Base-by-base conservation (phyloP, 2,329 filamentous ascomycete genomes). In the Fusarium sp. region DNA sequence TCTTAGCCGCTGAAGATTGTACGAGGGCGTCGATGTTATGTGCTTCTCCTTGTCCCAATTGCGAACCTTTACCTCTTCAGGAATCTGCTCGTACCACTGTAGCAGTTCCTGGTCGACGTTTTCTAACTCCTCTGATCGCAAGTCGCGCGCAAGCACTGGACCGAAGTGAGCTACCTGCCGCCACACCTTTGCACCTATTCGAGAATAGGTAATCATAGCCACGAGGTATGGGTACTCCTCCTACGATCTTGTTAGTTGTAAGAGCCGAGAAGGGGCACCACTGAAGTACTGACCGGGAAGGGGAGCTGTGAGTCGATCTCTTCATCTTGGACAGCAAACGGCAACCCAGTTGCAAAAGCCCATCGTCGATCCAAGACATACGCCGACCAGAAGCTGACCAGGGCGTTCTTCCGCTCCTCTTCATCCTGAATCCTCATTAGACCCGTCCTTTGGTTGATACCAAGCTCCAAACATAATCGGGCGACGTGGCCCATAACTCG, bases 301-400 rank as follows among this genome's bases (percentile, higher is more conserved):
- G 93, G 93, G 22, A 98, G 81, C 52, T 87, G 87, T 0, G 91
- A 88, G 74, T 97, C 94, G 63, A 97, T 93, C 75, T 97, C 94
- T 17, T 92, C 88, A 74, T 97, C 94, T 69, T 95, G 91, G 36
- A 97, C 84, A 4, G 92, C 91, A 80, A 94, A 97, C 1, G 94
- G 94, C 78, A 97, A 86, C 1, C 94, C 94, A 0, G 93, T 95
- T n/a, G 91, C 92, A 72, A 97, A 93, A 68, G 92, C 94, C 94
- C 94, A 97, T 51, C 94, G 86, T 39, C 94, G 86, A 77, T 97
- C 95, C 39, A 97, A 83, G 6, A 94, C 90, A 75, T 96, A 97
- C 18, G 94, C 90, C 2, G 91, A 90, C 95, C 93, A 98, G 78
- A 97, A 97, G 15, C 93, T 88, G 50, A 91, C 88, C 28, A 92